Evolutionary conservation across 768 basidiomycete genomes (phyloP).

Genomic region (Lactifluus echinatus): DNA sequence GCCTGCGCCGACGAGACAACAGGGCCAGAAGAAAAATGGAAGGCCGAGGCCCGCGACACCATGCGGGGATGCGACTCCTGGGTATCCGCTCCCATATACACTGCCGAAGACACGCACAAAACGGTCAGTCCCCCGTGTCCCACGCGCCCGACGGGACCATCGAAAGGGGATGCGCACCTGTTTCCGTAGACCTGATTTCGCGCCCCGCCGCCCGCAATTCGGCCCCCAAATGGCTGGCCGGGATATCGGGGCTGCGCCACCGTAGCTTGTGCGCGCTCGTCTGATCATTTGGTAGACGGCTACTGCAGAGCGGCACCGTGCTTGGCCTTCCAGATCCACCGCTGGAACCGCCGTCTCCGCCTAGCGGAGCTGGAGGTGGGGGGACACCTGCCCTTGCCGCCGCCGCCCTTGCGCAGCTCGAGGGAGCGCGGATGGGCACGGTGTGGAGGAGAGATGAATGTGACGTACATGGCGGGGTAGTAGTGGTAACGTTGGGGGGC

Average conservation of each 20-base stretch:
- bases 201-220: slow-evolving; percentile 22
- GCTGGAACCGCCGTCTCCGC: slow-evolving; percentile 3
- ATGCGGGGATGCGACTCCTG: slow-evolving; percentile 4
- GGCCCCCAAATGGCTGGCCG: slow-evolving; percentile 23
- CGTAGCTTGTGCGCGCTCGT: slow-evolving; percentile 22
- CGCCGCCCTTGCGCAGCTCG: slow-evolving; percentile 11
- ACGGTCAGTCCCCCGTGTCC: too few species aligned
- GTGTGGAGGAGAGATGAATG: background rate
- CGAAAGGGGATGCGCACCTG: too few species aligned
- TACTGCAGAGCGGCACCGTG: background rate
- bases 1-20: background rate
- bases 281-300: slow-evolving; percentile 6
- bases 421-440: background rate
- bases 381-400: background rate
- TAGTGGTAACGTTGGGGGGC: background rate
- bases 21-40: slow-evolving; percentile 26
- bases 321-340: background rate
- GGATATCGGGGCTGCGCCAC: slow-evolving; percentile 20
- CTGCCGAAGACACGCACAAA: slow-evolving; percentile 7
- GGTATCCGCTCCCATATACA: slow-evolving; percentile 27
- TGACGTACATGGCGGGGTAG: background rate
- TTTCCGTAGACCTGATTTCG: slow-evolving; percentile 22
- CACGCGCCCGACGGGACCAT: too few species aligned
- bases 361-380: background rate
- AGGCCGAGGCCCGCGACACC: slow-evolving; percentile 20